Base-by-base conservation (phyloP, 768 basidiomycete genomes). In the Trametes meyenii region DNA sequence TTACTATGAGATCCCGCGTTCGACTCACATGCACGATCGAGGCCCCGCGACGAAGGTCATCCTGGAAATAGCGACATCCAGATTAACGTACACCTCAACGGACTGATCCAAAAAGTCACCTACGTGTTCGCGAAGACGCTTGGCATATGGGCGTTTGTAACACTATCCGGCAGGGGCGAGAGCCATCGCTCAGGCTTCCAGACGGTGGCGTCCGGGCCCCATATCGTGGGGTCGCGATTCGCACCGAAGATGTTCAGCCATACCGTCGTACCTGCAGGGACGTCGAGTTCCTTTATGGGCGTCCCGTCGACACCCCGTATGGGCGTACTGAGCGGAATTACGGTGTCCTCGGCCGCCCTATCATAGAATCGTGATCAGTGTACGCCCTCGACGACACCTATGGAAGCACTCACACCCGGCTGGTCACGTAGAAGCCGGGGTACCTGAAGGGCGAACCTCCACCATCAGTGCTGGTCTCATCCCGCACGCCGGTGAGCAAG, bases 121-220 rank as follows among this genome's bases (percentile, higher is more conserved):
- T 42, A 62, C 61, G 44, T 44, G 24, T 56, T 49, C 29, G 61
- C 49, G 26, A 35, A 62, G 3, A 62, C 43, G 11, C 49, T 44
- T 23, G 61, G 61, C 13, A 62, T 46, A 12, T 46, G 61, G 24
- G 61, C 61, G 14, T 62, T 55, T 16, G 46, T 21, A 8, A 62
- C 55, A 21, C 38, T 45, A 12, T n/a, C 14, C 7, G 61, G 61
- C 2, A 62, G 35, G 24, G 48, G 48, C 17, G 45, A 24, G 7
- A 62, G 38, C 61, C 61, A 62, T 6, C 61, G 61, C 55, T 62
- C 61, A 5, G 61, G 61, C 55, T 51, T 62, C 55, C 54, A 62
- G 50, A 51, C 55, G 17, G 23, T 21, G 16, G 55, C 61, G 48
- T 56, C 61, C 12, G 48, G 21, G 26, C 61, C 61, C 61, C 61